Evolutionary conservation across 768 basidiomycete genomes (phyloP).

Genomic region (Tylopilus cervinicoccineus): DNA sequence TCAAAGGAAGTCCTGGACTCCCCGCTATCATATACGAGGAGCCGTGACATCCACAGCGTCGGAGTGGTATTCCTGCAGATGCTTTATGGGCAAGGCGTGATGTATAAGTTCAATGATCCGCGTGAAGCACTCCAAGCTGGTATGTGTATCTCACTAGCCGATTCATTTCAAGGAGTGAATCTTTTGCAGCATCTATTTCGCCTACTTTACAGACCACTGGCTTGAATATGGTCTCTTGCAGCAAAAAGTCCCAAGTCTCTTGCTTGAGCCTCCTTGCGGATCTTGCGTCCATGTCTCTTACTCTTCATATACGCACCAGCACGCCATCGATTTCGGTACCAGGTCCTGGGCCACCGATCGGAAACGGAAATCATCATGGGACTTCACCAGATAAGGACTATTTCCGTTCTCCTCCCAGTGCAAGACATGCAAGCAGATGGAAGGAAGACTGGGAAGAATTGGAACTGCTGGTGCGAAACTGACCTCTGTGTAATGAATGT

Average conservation of each 20-base stretch:
- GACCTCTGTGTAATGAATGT: background rate
- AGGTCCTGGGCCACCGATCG: conserved; percentile 47
- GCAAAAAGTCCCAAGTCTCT: conserved; percentile 53
- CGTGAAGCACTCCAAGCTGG: conserved; percentile 56
- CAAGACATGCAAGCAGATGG: conserved; percentile 72
- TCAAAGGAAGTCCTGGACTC: conserved; percentile 78
- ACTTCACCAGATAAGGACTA: conserved; percentile 69
- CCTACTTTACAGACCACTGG: conserved; percentile 48
- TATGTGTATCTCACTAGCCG: conserved; percentile 23
- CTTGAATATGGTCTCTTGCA: conserved; percentile 54
- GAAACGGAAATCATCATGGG: conserved; percentile 29
- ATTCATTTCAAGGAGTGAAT: background rate
- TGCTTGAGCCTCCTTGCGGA: conserved; percentile 58
- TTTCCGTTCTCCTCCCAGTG: conserved; percentile 37
- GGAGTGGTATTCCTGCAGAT: conserved; percentile 83
- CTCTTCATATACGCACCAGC: conserved; percentile 14
- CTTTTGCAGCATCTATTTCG: conserved; percentile 48
- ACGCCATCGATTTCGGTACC: conserved; percentile 20
- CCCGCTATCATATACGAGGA: conserved; percentile 69
- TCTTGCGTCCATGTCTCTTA: conserved; percentile 42
- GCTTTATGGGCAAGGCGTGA: conserved; percentile 74
- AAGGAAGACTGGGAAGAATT: conserved; percentile 94
- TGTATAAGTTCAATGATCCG: conserved; percentile 48
- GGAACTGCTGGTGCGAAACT: conserved; percentile 59
- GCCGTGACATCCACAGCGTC: conserved; percentile 78